phyloP scores from a whole-genome alignment of 768 basidiomycete species.

The Amanita rubescens region DNA sequence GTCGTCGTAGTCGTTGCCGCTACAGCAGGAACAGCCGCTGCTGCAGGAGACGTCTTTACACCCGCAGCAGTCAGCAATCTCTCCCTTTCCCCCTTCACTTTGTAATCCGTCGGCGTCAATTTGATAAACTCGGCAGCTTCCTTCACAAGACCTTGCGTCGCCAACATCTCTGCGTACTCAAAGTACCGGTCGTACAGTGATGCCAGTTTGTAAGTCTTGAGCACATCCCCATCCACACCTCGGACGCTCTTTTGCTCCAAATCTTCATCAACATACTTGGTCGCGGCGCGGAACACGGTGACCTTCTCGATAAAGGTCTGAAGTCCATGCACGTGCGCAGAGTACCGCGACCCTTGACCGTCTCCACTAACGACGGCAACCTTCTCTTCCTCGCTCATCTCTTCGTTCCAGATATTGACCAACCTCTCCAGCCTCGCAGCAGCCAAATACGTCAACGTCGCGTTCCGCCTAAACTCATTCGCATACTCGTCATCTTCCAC shows the following conservation, averaged over 20 bases:
- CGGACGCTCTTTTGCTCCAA: conserved; percentile 36
- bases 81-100: conserved; percentile 36
- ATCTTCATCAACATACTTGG: conserved; percentile 71
- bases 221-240: conserved; percentile 17
- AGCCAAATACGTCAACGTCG: conserved; percentile 89
- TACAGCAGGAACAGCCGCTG: conserved; percentile 12
- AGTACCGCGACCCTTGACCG: conserved; percentile 51
- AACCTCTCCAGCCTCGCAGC: conserved; percentile 83
- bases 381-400: conserved; percentile 68
- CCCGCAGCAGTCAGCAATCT: conserved; percentile 30
- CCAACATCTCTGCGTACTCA: conserved; percentile 91
- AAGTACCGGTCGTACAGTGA: conserved; percentile 87
- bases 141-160: conserved; percentile 81
- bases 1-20: conserved; percentile 14
- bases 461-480: conserved; percentile 67
- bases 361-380: conserved; percentile 34
- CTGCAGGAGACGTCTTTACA: background rate
- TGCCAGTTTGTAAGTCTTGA: conserved; percentile 75
- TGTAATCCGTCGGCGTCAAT: conserved; percentile 74
- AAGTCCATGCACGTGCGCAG: conserved; percentile 76
- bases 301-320: conserved; percentile 97
- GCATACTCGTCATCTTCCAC: conserved; percentile 33
- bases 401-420: conserved; percentile 87
- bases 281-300: conserved; percentile 85
- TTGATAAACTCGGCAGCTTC: conserved; percentile 77